Evolutionary conservation across 257 asterid species (phyloP).

Genomic region (Euphrasia confusa): DNA sequence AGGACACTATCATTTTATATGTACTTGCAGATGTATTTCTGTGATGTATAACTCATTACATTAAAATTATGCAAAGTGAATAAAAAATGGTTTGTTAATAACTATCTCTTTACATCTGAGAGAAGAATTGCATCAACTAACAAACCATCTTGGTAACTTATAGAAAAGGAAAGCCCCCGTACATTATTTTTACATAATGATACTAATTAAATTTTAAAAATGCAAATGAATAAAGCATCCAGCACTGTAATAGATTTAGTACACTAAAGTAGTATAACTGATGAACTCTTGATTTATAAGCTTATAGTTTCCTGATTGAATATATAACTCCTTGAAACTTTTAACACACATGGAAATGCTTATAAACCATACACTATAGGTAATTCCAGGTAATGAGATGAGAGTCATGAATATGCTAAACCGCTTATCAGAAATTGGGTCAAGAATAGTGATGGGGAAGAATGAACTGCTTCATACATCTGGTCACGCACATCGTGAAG

Average conservation of each 20-base stretch:
- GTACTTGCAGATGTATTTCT: too few species aligned
- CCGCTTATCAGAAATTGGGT: slow-evolving; percentile 89
- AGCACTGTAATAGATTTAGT: slow-evolving; percentile 6
- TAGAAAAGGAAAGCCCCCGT: too few species aligned
- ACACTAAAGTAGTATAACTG: not conserved
- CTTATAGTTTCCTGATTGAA: slow-evolving; percentile 17
- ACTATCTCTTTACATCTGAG: too few species aligned
- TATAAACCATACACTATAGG: slow-evolving; percentile 45
- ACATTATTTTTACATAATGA: too few species aligned
- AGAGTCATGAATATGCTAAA: slow-evolving; percentile 96
- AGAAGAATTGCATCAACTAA: too few species aligned
- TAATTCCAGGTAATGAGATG: slow-evolving; percentile 95
- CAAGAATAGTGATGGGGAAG: slow-evolving; percentile 92
- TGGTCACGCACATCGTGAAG: slow-evolving; percentile 97
- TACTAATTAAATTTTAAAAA: too few species aligned
- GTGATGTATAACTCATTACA: too few species aligned
- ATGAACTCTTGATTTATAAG: slow-evolving; percentile 2
- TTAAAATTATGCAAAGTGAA: too few species aligned
- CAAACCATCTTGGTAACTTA: too few species aligned
- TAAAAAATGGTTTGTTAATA: too few species aligned
- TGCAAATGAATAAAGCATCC: too few species aligned
- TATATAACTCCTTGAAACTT: slow-evolving; percentile 18
- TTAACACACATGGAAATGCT: slow-evolving; percentile 17
- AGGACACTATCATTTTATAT: not conserved
- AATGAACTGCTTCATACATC: slow-evolving; percentile 88